phyloP scores from a whole-genome alignment of 2,329 filamentous ascomycete genomes.

The Aspergillus viridinutans region DNA sequence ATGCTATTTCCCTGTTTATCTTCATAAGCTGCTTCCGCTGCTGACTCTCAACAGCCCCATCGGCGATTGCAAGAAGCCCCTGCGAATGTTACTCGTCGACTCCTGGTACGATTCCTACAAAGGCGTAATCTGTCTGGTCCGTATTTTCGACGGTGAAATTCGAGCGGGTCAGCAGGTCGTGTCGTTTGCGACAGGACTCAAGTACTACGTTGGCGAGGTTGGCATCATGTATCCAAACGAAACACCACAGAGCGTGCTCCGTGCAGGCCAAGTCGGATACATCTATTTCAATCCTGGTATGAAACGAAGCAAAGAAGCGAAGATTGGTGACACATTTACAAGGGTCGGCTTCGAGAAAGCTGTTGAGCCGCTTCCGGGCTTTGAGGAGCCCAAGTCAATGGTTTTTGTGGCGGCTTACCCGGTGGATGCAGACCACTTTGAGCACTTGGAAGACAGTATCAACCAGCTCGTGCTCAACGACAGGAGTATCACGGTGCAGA shows the following conservation, averaged over 20 bases:
- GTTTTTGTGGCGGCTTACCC: conserved; percentile 97
- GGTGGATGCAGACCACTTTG: conserved; percentile 82
- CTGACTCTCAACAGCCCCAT: conserved; percentile 50
- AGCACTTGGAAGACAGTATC: conserved; percentile 87
- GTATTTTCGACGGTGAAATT: conserved; percentile 84
- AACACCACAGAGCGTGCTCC: conserved; percentile 71
- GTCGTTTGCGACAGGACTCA: conserved; percentile 81
- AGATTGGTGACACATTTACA: conserved; percentile 93
- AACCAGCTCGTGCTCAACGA: conserved; percentile 92
- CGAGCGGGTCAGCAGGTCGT: conserved; percentile 78
- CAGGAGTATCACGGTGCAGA: conserved; percentile 86
- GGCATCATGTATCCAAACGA: conserved; percentile 93
- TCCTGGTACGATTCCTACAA: conserved; percentile 98
- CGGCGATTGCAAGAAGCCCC: conserved; percentile 67
- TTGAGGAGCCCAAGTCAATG: conserved; percentile 97
- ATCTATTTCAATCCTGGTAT: conserved; percentile 97
- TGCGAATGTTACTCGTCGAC: conserved; percentile 86
- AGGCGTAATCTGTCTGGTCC: conserved; percentile 84
- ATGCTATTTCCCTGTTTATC: conserved; percentile 14
- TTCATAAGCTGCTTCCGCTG: background rate
- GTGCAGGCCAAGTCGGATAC: conserved; percentile 93
- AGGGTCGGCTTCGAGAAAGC: conserved; percentile 68
- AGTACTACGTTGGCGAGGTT: conserved; percentile 92
- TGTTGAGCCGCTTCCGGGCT: conserved; percentile 81
- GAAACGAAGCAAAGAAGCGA: conserved; percentile 93